Base-by-base conservation (phyloP, 73 alveolate genomes). In the Paramecium pentaurelia region DNA sequence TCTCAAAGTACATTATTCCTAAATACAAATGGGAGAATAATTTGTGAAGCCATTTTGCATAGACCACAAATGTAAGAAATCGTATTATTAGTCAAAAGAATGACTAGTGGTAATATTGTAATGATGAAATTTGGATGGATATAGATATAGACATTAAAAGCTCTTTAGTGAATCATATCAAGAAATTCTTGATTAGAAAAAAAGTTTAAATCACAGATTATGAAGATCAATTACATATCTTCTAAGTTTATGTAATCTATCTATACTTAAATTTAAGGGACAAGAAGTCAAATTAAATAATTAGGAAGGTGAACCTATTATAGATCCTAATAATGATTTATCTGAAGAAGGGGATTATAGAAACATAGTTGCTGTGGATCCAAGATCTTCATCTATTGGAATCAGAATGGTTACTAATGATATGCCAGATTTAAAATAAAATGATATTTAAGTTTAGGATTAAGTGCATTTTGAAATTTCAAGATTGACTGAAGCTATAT, bases 111-210 rank as follows among this genome's bases (percentile, higher is more conserved):
- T 14, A 38, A 75, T 75, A 75, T 38, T 38, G 14, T 75, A 34
- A 75, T n/a, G 88, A 75, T 75, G 95, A 94, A 28, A 68, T 86
- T 28, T 93, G 97, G 96, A 37, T 94, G 9, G 97, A 94, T 86
- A 77, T 92, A 10, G 94, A 75, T 42, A 87, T 25, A 28, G 22
- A 58, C 3, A 40, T 60, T 4, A 34, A 28, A 36, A 84, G 42
- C 16, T 71, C 86, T 11, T 38, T 95, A 5, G 18, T 75, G 42
- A 77, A 90, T 70, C 93, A 93, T 89, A 18, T 93, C 20, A 89
- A 64, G 60, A 93, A 68, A 47, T 93, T 92, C 75, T 30, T 92
- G 11, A 60, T 95, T 20, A 88, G 96, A 77, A 95, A 95, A 90
- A 45, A 88, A 86, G 93, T 95, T 9, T 73, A 51, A 11, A 45